Percentiles rank a stretch among this genome's conserved stretches.
Conservation (phyloP, 768 basidiomycete genomes). For the Serpula lacrymans region DNA sequence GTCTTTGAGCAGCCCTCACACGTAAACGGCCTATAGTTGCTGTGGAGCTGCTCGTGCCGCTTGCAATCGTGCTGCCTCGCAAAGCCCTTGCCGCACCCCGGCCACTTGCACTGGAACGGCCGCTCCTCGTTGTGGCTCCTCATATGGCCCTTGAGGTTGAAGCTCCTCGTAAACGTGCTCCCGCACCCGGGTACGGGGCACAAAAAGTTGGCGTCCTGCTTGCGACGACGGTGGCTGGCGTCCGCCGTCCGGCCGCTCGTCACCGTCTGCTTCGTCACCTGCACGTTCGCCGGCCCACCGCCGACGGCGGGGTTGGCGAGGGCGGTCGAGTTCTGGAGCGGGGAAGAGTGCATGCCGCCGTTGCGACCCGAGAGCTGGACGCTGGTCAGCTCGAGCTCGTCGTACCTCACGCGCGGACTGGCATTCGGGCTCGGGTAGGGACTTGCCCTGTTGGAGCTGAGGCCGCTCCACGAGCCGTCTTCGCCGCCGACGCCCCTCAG, state of each 20-base stretch:
- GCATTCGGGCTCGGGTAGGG: constrained; percentile 72
- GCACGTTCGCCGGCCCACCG: no score
- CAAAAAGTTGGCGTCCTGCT: constrained; percentile 82
- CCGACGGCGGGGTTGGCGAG: no score
- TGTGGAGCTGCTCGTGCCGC: constrained; percentile 91
- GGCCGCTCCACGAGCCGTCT: constrained; percentile 29
- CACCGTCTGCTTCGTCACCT: constrained; percentile 77
- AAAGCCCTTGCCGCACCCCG: constrained; percentile 92
- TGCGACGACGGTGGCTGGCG: constrained; percentile 81
- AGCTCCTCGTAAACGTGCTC: constrained; percentile 87
- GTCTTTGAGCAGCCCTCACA: constrained; percentile 92
- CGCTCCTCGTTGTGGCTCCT: constrained; percentile 94
- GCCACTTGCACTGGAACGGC: constrained; percentile 93
- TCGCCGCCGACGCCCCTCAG: constrained; percentile 15
- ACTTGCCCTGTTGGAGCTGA: constrained; percentile 41
- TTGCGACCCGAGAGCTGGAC: constrained; percentile 21
- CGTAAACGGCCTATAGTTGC: constrained; percentile 87
- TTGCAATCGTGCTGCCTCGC: constrained; percentile 96
- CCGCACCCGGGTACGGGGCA: constrained; percentile 83
- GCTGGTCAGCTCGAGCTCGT: constrained; percentile 51
- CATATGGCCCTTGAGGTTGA: constrained; percentile 94
- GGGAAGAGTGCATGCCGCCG: background rate
- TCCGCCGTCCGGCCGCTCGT: constrained; percentile 88
- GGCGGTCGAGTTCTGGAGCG: no score
- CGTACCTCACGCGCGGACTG: constrained; percentile 52